A percentile compares a stretch with the other conserved stretches of the same genome.
Evolutionary conservation across 1,284 basidiomycete species (phyloP).

Genomic region (Vanrija sp.): DNA sequence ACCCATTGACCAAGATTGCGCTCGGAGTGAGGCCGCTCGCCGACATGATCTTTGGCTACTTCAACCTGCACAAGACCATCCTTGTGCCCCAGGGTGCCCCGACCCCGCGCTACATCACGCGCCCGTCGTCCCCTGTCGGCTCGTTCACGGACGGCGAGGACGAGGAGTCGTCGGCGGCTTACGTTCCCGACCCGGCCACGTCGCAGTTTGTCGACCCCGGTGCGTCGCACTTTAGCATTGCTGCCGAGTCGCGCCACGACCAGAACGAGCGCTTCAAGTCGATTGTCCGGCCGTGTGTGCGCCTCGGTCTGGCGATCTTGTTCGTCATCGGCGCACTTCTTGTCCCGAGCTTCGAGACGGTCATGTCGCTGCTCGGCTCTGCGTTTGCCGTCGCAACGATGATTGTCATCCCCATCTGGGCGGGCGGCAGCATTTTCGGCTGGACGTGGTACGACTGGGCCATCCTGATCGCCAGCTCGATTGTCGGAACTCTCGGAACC

Average conservation of each 20-base stretch:
- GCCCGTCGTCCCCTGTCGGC: constrained; percentile 17
- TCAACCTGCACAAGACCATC: constrained; percentile 37
- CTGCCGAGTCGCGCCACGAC: constrained; percentile 44
- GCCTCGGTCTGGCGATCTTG: constrained; percentile 59
- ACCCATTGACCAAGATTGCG: constrained; percentile 70
- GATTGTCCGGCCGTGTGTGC: constrained; percentile 57
- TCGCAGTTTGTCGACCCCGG: constrained; percentile 5
- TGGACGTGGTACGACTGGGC: constrained; percentile 56
- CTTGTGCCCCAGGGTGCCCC: constrained; percentile 31
- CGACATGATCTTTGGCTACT: constrained; percentile 36
- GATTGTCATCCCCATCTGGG: constrained; percentile 68
- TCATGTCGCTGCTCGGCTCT: constrained; percentile 81
- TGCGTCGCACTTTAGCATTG: constrained; percentile 53
- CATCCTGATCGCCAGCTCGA: constrained; percentile 55
- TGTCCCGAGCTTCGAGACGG: constrained; percentile 77
- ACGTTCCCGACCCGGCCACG: background rate
- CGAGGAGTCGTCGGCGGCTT: background rate
- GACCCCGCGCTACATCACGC: constrained; percentile 30
- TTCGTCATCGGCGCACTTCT: constrained; percentile 69
- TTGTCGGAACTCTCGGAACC: constrained; percentile 73
- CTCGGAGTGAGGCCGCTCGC: constrained; percentile 67
- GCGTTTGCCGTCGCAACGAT: constrained; percentile 77
- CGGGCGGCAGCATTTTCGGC: constrained; percentile 52
- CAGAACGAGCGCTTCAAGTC: constrained; percentile 47
- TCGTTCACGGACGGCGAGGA: background rate